Base-by-base conservation (phyloP, 495 filamentous ascomycete species). In the Hypoxylon crocopeplum region DNA sequence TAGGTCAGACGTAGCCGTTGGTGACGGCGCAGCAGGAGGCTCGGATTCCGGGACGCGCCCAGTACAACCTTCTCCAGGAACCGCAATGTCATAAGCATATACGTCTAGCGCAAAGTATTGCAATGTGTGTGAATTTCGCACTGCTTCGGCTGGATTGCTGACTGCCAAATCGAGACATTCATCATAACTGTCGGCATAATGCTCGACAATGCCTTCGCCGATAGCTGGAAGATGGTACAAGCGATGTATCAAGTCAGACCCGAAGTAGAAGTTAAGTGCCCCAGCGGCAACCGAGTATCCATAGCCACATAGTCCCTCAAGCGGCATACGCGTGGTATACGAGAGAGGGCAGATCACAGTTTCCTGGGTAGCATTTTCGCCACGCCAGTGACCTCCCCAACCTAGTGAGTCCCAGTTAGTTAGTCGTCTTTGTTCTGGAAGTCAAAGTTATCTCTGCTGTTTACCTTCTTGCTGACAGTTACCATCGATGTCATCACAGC, bases 301-400 rank as follows among this genome's bases (percentile, higher is more conserved):
- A 30, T 76, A 63, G 1, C 72, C 75, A 54, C 83, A 86, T 64
- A 86, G 72, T 4, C 74, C 73, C 13, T 75, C 74, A 17, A 86
- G 79, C 13, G 74, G 74, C 22, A 72, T 73, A 15, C 84, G 78
- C 10, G 67, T 74, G 1, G 57, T 48, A 63, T 77, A 86, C 16
- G 82, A 85, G 11, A 81, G 70, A 7, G 75, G 72, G 68, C 83
- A 87, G 64, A 87, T 85, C 33, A 86, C 84, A 21, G 84, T 86
- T 62, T 86, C 81, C 6, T 74, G 66, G 4, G 82, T 83, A 6
- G 76, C 80, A 54, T 85, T 86, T 22, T 63, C 52, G 53, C 83
- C 83, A 24, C 84, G 78, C 80, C 79, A 84, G 73, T 86, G 84
- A 45, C 83, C 84, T 25, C 69, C 83, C 74, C 76, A 85, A 40